Evolutionary conservation across 306 rosid species (phyloP).

Genomic region (Datisca glomerata): DNA sequence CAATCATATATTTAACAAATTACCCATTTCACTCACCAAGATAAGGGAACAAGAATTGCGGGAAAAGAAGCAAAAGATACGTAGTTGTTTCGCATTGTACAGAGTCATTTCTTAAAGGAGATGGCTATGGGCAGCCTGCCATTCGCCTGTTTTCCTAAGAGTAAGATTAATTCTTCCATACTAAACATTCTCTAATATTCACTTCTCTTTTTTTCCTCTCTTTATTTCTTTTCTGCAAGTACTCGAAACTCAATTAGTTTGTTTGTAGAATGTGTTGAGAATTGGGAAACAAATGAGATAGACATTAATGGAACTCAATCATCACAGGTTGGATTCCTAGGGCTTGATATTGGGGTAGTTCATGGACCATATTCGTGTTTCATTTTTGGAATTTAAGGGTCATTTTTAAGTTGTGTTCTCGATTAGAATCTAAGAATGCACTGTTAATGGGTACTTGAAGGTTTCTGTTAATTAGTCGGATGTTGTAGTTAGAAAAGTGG

Average conservation of each 20-base stretch:
- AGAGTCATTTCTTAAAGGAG: background rate
- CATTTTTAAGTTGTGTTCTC: background rate
- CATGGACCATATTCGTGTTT: background rate
- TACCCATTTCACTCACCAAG: background rate
- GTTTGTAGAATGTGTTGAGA: no score
- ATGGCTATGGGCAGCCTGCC: background rate
- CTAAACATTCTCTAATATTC: background rate
- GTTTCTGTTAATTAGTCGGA: no score
- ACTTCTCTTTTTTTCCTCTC: background rate
- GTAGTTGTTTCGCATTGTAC: background rate
- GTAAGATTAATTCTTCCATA: background rate
- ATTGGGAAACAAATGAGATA: no score
- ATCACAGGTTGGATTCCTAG: background rate
- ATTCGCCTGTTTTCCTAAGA: background rate
- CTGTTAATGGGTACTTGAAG: no score
- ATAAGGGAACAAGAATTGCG: background rate
- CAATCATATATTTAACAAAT: no score
- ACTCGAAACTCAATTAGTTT: background rate
- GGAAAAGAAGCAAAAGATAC: background rate
- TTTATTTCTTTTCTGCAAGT: no score
- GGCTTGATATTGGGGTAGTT: background rate
- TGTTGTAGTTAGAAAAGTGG: no score
- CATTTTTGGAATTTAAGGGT: background rate
- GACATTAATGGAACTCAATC: background rate
- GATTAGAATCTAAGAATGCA: background rate